These are phyloP conservation scores for Phytophthora brassicae DNA, from an alignment of 352 stramenopile genomes.

Conservation along the genomic window DNA sequence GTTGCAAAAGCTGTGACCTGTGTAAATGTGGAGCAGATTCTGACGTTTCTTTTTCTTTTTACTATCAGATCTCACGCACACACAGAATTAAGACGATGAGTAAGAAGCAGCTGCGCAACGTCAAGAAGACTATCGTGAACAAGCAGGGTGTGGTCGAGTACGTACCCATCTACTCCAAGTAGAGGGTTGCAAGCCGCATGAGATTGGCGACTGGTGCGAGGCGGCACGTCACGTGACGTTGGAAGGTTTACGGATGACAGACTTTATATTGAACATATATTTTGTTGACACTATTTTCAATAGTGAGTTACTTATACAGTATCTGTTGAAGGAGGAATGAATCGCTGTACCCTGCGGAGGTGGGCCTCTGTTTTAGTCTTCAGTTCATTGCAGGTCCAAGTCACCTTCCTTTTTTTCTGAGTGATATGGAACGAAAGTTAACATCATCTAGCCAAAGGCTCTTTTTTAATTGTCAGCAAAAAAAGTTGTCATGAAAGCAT, in stretches of 20 bases:
- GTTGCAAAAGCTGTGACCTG: conserved; percentile 20
- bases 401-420: no score
- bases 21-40: no score
- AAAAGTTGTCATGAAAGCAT: no score
- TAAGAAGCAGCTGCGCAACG: conserved; percentile 92
- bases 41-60: not conserved
- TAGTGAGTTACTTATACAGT: no score
- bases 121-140: conserved; percentile 92
- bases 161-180: conserved; percentile 86
- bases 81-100: conserved; percentile 91
- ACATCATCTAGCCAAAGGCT: no score
- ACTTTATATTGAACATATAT: conserved; percentile 32
- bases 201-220: conserved; percentile 10
- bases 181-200: conserved; percentile 23
- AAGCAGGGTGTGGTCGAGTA: conserved; percentile 91
- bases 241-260: not conserved
- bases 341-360: no score
- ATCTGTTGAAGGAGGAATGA: no score
- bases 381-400: no score
- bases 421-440: no score
- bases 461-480: no score
- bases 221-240: not conserved
- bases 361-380: no score
- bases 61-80: conserved; percentile 74
- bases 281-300: conserved; percentile 3